phyloP scores from a whole-genome alignment of 768 basidiomycete genomes.

The Antrodiella citrinella region DNA sequence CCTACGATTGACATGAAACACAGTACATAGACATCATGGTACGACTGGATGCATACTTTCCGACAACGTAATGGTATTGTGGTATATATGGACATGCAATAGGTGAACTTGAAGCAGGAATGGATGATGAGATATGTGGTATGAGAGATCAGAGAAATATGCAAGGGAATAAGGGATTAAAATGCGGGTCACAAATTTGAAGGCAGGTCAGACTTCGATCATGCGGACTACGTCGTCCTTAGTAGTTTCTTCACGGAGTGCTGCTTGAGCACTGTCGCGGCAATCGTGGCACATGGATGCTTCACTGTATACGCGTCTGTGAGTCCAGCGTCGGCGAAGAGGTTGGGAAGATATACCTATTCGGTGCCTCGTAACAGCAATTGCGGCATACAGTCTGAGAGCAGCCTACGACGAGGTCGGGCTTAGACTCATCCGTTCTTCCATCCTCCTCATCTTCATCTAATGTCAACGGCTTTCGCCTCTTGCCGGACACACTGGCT shows the following conservation, averaged over 20 bases:
- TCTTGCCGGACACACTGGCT: not conserved
- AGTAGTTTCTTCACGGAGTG: not conserved
- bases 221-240: not conserved
- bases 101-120: not conserved
- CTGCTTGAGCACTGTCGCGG: not conserved
- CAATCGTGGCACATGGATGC: not conserved
- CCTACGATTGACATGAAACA: no score
- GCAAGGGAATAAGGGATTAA: not conserved
- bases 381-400: not conserved
- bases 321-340: no score
- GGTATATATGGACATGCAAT: not conserved
- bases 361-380: not conserved
- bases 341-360: not conserved
- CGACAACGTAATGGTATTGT: not conserved
- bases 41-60: no score
- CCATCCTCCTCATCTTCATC: not conserved
- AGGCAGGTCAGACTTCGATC: no score
- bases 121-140: not conserved
- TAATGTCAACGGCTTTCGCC: not conserved
- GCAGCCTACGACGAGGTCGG: not conserved
- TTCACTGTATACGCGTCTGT: no score
- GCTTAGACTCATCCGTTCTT: not conserved
- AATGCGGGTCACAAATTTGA: no score
- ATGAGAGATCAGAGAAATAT: not conserved
- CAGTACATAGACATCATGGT: no score